Percentiles rank a stretch among this genome's conserved stretches.
Conservation (phyloP, 345 rosid genomes). For the Limnanthes douglasii region DNA sequence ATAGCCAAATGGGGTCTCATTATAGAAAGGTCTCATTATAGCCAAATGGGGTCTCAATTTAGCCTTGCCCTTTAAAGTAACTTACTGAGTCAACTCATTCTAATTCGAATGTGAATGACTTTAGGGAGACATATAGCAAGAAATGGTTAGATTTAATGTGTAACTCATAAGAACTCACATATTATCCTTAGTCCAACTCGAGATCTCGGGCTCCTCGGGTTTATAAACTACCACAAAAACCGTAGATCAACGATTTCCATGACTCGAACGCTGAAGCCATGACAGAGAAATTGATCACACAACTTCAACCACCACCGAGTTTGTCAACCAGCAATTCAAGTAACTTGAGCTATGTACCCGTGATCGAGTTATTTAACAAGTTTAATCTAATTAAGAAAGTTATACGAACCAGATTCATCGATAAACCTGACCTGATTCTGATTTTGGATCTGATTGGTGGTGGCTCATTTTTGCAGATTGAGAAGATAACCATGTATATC, state of each 20-base stretch:
- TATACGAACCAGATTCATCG: slow-evolving; percentile 23
- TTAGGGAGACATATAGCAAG: slow-evolving; percentile 29
- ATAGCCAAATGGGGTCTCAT: too few relatives aligned
- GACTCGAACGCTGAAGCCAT: too few relatives aligned
- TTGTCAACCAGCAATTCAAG: too few relatives aligned
- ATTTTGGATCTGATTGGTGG: too few relatives aligned
- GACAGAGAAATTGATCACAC: slow-evolving; percentile 13
- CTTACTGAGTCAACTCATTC: not conserved
- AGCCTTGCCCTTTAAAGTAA: not conserved
- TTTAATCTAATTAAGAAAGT: slow-evolving; percentile 34
- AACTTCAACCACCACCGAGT: slow-evolving; percentile 27
- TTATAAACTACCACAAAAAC: slow-evolving; percentile 91
- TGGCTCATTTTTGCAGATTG: too few relatives aligned
- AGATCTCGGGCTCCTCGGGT: slow-evolving; percentile 73
- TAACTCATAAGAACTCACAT: slow-evolving; percentile 58
- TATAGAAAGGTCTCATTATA: too few relatives aligned
- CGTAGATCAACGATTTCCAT: too few relatives aligned
- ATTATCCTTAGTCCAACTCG: slow-evolving; percentile 30
- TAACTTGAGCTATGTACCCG: too few relatives aligned
- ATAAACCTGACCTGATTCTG: slow-evolving; percentile 9
- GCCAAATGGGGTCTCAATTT: too few relatives aligned
- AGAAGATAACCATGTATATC: not conserved
- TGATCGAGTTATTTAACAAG: slow-evolving; percentile 36
- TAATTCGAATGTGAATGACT: too few relatives aligned
- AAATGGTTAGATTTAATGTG: slow-evolving; percentile 33